Evolutionary conservation across 2,329 filamentous ascomycete genomes (phyloP), one percentile per base, ranked within the genome.

Genomic region (Colletotrichum nymphaeae): DNA sequence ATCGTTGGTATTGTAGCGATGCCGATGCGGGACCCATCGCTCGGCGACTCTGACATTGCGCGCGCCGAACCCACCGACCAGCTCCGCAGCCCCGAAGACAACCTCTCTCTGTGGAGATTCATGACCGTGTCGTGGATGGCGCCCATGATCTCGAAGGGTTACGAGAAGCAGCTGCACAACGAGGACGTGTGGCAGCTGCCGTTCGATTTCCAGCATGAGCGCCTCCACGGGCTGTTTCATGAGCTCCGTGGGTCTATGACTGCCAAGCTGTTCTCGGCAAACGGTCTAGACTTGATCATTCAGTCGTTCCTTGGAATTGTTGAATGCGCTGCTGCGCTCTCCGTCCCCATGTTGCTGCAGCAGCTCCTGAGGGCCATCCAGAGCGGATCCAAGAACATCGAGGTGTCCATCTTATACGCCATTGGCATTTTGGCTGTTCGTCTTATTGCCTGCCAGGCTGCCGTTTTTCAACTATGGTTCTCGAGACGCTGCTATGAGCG

Each of bases 81-180:
- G 2, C 83, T 93, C n/a, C 92, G 94, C 67, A 91, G 88, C 49
- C 87, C 95, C 0, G 95, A 98, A 80, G 95, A 98, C 77, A 91
- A 93, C 75, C 81, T 97, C 28, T 93, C 88, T 0, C 85, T 95
- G 1, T 95, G 94, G 89, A 93, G 95, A 76, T 98, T 94, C 83
- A 93, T 96, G 89, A 92, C 90, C 6, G 93, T 97, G 32, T 93
- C 90, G 0, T 98, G 95, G 95, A 92, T 97, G 83, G 85, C 86
- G 0, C 93, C 95, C 0, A 83, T 97, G 7, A 94, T 97, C 14
- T 84, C 85, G 1, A 82, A 91, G 28, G 94, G 93, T 1, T 88
- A 86, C 55, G 84, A 86, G 35, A 86, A 91, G 53, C 92, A 95
- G 76, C 85, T 98, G 9, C 85, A 95, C 46, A 92, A 95, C 52